phyloP scores from a whole-genome alignment of 2,329 filamentous ascomycete genomes.

The Oidium heveae region DNA sequence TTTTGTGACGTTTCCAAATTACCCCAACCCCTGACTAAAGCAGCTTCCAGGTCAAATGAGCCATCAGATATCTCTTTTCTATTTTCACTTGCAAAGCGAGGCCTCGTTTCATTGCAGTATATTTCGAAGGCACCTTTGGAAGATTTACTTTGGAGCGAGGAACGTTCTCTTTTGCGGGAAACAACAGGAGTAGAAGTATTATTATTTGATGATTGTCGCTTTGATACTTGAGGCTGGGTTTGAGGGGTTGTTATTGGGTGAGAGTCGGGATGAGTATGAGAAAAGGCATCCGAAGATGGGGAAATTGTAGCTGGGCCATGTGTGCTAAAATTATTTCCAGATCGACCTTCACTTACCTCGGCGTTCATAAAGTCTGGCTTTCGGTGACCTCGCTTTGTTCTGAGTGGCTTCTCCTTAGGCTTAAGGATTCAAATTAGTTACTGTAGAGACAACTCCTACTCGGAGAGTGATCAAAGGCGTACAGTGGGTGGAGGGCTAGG shows the following conservation, averaged over 20 bases:
- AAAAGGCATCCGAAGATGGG: constrained; percentile 26
- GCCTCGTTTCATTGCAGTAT: constrained; percentile 10
- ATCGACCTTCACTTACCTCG: constrained; percentile 15
- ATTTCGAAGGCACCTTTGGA: constrained; percentile 11
- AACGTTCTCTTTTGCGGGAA: background rate
- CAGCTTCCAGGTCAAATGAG: constrained; percentile 10
- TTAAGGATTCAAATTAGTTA: constrained; percentile 13
- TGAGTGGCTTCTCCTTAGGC: constrained; percentile 56
- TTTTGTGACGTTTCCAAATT: constrained; percentile 7
- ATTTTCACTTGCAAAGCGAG: constrained; percentile 7
- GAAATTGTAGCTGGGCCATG: constrained; percentile 22
- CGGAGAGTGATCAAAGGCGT: constrained; percentile 14
- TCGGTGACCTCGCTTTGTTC: constrained; percentile 47
- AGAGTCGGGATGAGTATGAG: constrained; percentile 20
- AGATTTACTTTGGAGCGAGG: constrained; percentile 3
- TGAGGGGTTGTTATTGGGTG: constrained; percentile 10
- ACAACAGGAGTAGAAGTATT: constrained; percentile 5
- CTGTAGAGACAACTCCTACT: no score
- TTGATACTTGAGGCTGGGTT: constrained; percentile 6
- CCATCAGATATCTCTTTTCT: constrained; percentile 9
- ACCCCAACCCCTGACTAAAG: constrained; percentile 10
- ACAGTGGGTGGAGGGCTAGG: constrained; percentile 59
- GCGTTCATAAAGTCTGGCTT: constrained; percentile 23
- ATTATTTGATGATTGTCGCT: constrained; percentile 14
- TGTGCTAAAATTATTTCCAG: constrained; percentile 21